Evolutionary conservation across 2,329 filamentous ascomycete species (phyloP).

Genomic region (Fulvia fulva): DNA sequence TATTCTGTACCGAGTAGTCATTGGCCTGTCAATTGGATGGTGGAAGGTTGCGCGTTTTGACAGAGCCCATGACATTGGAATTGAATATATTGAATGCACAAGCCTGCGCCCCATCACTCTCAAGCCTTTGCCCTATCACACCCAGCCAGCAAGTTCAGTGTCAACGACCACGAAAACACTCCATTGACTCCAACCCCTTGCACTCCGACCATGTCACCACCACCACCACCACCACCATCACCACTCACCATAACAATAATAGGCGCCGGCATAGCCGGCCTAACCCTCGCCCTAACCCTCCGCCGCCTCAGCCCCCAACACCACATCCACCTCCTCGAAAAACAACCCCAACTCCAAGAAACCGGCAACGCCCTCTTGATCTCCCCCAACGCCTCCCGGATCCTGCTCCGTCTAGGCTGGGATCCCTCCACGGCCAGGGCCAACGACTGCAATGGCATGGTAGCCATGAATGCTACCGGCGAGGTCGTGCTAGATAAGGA

Average conservation of each 20-base stretch:
- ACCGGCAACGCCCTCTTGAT: conserved; percentile 59
- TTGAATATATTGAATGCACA: too few relatives aligned
- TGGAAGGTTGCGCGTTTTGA: too few relatives aligned
- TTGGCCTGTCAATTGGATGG: too few relatives aligned
- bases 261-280: conserved; percentile 50
- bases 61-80: too few relatives aligned
- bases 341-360: conserved; percentile 50
- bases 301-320: conserved; percentile 46
- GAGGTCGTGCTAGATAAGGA: conserved; percentile 26
- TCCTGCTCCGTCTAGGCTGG: conserved; percentile 40
- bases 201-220: too few relatives aligned
- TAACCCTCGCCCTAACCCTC: conserved; percentile 51
- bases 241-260: conserved; percentile 35
- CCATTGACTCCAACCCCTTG: too few relatives aligned
- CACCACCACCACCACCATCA: neutral
- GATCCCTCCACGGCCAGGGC: conserved; percentile 21
- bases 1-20: too few relatives aligned
- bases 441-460: conserved; percentile 8
- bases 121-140: too few relatives aligned
- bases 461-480: conserved; percentile 19
- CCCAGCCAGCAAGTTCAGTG: too few relatives aligned
- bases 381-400: conserved; percentile 57
- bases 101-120: too few relatives aligned
- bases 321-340: conserved; percentile 49
- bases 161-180: too few relatives aligned